These are phyloP conservation scores for Hirschioporus abietinus DNA, from an alignment of 768 basidiomycete genomes.

Conservation along the genomic window DNA sequence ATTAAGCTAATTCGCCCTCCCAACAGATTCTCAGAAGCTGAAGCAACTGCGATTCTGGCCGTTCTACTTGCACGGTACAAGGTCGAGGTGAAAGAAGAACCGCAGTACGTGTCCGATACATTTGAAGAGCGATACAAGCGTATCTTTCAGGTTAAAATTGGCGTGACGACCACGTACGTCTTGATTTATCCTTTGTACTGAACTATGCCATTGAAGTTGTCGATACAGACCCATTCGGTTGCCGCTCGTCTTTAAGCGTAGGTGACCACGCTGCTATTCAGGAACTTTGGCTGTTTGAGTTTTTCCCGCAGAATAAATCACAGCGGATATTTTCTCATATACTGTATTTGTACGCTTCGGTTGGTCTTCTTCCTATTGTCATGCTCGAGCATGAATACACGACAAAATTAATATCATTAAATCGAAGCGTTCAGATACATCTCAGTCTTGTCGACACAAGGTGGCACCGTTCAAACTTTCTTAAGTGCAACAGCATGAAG, in stretches of 20 bases:
- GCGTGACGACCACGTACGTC: conserved; percentile 43
- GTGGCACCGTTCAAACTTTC: no score
- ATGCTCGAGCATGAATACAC: no score
- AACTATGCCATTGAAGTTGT: not conserved
- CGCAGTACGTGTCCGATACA: conserved; percentile 39
- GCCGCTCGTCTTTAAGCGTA: conserved; percentile 17
- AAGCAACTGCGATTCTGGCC: conserved; percentile 45
- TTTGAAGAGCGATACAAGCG: conserved; percentile 41
- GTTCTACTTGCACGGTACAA: conserved; percentile 42
- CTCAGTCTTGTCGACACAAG: no score
- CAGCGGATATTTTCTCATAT: no score
- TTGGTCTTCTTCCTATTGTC: not conserved
- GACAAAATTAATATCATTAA: no score
- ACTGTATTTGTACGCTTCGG: not conserved
- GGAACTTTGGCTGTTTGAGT: no score
- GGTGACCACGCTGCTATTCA: not conserved
- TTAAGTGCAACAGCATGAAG: no score
- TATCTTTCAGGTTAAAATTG: conserved; percentile 30
- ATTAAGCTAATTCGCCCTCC: conserved; percentile 26
- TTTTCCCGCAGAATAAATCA: no score
- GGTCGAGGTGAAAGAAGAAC: conserved; percentile 46
- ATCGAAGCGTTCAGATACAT: no score
- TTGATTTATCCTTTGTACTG: not conserved
- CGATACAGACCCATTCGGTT: conserved; percentile 12
- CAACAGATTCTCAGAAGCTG: conserved; percentile 40